These are phyloP conservation scores for Myrica gale DNA, from an alignment of 306 rosid species.

Conservation along the genomic window DNA sequence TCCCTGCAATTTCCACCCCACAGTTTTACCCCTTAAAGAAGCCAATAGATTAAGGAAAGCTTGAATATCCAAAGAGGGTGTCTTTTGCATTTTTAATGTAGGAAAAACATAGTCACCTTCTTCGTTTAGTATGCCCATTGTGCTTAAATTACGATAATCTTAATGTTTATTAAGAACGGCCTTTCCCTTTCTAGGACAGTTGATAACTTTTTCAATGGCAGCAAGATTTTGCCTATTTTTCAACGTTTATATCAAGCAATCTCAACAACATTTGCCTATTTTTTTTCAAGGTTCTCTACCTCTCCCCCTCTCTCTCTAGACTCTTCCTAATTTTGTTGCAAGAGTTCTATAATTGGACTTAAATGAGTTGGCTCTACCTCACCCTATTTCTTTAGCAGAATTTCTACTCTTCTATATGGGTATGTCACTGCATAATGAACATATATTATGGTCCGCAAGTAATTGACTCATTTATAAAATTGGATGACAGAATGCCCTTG, in stretches of 20 bases:
- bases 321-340: neutral
- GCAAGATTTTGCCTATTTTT: neutral
- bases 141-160: neutral
- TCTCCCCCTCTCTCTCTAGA: neutral
- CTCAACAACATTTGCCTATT: neutral
- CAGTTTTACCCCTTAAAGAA: no score
- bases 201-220: no score
- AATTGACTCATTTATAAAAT: no score
- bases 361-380: neutral
- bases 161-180: neutral
- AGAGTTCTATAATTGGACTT: neutral
- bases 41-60: no score
- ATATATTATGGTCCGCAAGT: no score
- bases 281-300: neutral
- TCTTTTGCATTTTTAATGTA: no score
- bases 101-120: neutral
- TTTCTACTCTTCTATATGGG: neutral
- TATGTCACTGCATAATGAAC: no score
- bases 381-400: constrained; percentile 13
- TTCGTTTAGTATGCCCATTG: neutral
- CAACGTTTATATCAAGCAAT: neutral
- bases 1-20: no score
- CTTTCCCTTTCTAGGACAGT: no score
- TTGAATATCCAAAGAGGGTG: no score
- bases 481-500: neutral